These are phyloP conservation scores for Xylariales sp. DNA, from an alignment of 2,329 filamentous ascomycete genomes.

Conservation along the genomic window DNA sequence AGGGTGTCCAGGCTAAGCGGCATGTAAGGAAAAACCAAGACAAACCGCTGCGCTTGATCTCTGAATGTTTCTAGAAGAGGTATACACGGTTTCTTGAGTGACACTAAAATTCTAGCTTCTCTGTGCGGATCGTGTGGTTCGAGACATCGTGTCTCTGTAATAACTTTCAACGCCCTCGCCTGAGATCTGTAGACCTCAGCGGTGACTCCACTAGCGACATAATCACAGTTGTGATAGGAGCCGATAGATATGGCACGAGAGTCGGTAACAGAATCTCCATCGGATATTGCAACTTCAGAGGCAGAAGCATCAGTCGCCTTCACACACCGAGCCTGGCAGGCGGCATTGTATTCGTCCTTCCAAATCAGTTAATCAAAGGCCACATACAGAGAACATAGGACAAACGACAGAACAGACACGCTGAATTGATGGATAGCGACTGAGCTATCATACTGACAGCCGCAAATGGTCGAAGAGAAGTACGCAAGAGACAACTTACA, in stretches of 20 bases:
- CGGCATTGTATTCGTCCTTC: slow-evolving; percentile 55
- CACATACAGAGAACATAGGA: too few relatives aligned
- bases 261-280: not conserved
- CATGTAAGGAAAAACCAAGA: slow-evolving; percentile 83
- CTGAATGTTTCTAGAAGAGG: slow-evolving; percentile 69
- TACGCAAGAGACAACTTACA: too few relatives aligned
- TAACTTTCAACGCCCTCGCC: slow-evolving; percentile 74
- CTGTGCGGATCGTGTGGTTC: slow-evolving; percentile 79
- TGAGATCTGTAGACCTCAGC: slow-evolving; percentile 75
- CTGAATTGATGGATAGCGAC: too few relatives aligned
- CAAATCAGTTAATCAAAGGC: not conserved
- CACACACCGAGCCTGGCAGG: slow-evolving; percentile 26
- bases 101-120: slow-evolving; percentile 69
- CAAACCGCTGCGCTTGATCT: slow-evolving; percentile 64
- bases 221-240: slow-evolving; percentile 46
- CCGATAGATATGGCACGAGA: slow-evolving; percentile 45
- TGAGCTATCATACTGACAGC: too few relatives aligned
- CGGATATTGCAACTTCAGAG: not conserved
- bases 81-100: slow-evolving; percentile 55
- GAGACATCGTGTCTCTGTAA: slow-evolving; percentile 64
- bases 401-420: too few relatives aligned
- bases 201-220: slow-evolving; percentile 65
- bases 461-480: too few relatives aligned
- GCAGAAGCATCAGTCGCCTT: not conserved
- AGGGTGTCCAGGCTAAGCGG: slow-evolving; percentile 67